These are phyloP conservation scores for Calonectria crousiana DNA, from an alignment of 2,329 filamentous ascomycete genomes.

Conservation along the genomic window DNA sequence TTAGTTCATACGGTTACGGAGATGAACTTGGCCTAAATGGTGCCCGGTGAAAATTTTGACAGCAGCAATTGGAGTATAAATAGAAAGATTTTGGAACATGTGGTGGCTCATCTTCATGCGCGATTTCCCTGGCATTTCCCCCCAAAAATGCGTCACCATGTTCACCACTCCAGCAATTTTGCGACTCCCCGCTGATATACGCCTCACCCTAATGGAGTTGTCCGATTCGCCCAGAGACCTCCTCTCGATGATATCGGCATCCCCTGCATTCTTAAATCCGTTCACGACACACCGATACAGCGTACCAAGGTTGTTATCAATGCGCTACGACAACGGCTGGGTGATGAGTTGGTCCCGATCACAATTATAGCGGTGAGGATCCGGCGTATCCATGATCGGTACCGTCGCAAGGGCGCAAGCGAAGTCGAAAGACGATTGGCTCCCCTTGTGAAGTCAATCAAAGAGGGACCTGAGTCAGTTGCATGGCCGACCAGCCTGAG, in stretches of 20 bases:
- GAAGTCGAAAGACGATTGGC: background rate
- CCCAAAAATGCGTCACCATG: background rate
- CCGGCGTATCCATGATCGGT: background rate
- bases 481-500: background rate
- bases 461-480: background rate
- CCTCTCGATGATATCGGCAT: background rate
- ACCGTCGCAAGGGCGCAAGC: background rate
- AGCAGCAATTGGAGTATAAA: background rate
- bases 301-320: background rate
- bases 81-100: background rate
- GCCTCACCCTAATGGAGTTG: background rate
- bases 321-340: background rate
- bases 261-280: background rate
- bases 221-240: background rate
- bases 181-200: background rate
- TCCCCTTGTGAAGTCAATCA: background rate
- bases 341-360: background rate
- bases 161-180: background rate
- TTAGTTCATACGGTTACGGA: background rate
- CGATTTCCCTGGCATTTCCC: background rate
- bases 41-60: background rate
- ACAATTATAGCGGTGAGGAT: background rate
- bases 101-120: background rate
- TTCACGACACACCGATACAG: background rate
- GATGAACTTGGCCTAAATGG: background rate